Base-by-base conservation (phyloP, 176 grass and related monocot species). In the Eleusine coracana region DNA sequence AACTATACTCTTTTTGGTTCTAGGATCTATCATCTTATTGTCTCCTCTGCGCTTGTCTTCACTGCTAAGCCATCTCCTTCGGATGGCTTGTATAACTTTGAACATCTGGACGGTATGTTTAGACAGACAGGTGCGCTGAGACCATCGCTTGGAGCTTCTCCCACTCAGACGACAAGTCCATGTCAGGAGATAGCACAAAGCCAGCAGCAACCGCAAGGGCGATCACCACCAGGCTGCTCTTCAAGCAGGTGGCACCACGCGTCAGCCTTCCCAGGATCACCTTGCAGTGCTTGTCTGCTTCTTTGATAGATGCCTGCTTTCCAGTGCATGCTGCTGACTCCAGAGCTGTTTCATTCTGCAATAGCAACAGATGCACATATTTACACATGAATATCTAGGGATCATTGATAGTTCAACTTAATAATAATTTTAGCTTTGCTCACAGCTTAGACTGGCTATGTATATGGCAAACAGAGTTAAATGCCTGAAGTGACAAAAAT, bases 201-300 rank as follows among this genome's bases (percentile, higher is more conserved):
- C 83, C 88, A 15, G 85, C 83, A 4, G 62, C 85, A 39, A 62
- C 87, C 4, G 87, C 83, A 2, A 93, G 80, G 4, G 81, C 31
- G 0, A 99, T 85, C 56, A 87, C 70, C 42, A 93, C 46, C 62
- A 92, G 49, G 73, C 80, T 84, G 54, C 83, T 80, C 71, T 96
- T 99, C 62, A 99, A 42, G 81, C 93, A 99, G 61, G 87, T 71
- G 42, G 68, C 74, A 12, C 89, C 70, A 0, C 77, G 85, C 1
- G 71, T 87, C 74, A 99, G 85, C 91, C 85, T 99, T 51, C 86
- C 86, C 68, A 92, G 76, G 61, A 99, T 87, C 45, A 71, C 61
- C 87, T 94, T 99, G 87, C 91, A 99, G 78, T 92, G 80, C 86
- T 96, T 99, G 86, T 99, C 93, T 14, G 86, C 91, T 37, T 92